Evolutionary conservation across 768 basidiomycete genomes (phyloP).

Genomic region (Collybia sp.): DNA sequence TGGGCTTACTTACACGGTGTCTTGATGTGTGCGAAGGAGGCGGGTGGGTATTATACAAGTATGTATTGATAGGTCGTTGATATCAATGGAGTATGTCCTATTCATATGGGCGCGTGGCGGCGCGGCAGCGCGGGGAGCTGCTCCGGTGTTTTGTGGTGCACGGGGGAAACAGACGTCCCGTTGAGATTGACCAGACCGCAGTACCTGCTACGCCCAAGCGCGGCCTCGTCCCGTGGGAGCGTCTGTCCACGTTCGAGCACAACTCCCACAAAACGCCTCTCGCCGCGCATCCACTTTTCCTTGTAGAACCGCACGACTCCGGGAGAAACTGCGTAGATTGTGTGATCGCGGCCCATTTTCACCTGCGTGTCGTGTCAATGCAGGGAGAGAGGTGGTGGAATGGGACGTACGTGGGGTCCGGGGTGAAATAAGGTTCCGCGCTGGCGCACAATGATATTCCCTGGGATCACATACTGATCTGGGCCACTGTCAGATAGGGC

Average conservation of each 20-base stretch:
- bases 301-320: slow-evolving; percentile 96
- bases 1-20: too few species aligned
- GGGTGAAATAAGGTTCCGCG: slow-evolving; percentile 91
- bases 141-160: too few species aligned
- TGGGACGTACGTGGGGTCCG: slow-evolving; percentile 79
- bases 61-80: too few species aligned
- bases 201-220: slow-evolving; percentile 76
- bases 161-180: slow-evolving; percentile 12
- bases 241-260: slow-evolving; percentile 79
- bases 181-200: slow-evolving; percentile 75
- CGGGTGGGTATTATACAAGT: too few species aligned
- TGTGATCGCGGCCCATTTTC: slow-evolving; percentile 90
- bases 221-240: slow-evolving; percentile 76
- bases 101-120: too few species aligned
- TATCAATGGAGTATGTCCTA: too few species aligned
- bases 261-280: slow-evolving; percentile 81
- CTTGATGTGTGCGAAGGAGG: too few species aligned
- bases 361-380: slow-evolving; percentile 47
- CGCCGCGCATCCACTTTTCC: slow-evolving; percentile 65
- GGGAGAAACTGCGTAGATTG: slow-evolving; percentile 84
- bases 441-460: slow-evolving; percentile 95
- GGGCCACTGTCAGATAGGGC: slow-evolving; percentile 4
- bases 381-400: background rate
- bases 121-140: too few species aligned
- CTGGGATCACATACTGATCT: slow-evolving; percentile 92